Percentiles rank a stretch among this genome's conserved stretches.
Evolutionary conservation across 768 basidiomycete genomes (phyloP).

Genomic region (Leccinum incarnatum): DNA sequence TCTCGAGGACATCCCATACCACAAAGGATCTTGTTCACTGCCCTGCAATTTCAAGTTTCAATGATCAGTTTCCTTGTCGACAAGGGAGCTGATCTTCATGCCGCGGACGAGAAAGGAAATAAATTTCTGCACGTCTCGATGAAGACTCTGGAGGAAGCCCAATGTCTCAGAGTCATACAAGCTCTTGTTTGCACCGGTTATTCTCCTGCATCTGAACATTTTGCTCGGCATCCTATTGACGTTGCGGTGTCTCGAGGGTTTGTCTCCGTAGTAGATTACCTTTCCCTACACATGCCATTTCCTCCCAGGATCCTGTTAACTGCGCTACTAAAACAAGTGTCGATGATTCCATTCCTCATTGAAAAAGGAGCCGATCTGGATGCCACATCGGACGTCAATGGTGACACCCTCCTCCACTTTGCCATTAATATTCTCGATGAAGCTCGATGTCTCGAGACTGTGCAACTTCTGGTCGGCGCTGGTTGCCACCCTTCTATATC

Average conservation of each 20-base stretch:
- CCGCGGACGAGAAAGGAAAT: background rate
- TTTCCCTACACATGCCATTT: background rate
- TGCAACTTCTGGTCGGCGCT: background rate
- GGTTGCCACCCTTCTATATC: background rate
- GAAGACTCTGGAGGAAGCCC: background rate
- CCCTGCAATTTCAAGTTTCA: background rate
- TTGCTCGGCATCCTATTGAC: background rate
- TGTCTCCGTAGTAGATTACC: background rate
- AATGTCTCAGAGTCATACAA: background rate
- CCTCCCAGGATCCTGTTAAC: background rate
- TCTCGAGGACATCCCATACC: background rate
- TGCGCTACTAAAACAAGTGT: too few species aligned
- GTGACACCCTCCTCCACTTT: background rate
- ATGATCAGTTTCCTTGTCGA: background rate
- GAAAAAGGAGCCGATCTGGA: background rate
- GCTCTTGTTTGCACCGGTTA: background rate
- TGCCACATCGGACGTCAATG: rapidly evolving
- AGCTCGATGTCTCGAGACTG: background rate
- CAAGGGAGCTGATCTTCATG: background rate
- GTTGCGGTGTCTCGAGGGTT: background rate
- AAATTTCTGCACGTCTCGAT: background rate
- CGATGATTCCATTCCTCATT: too few species aligned
- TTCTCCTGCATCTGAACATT: background rate
- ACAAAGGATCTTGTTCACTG: background rate
- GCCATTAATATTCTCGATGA: background rate